A percentile compares a stretch with the other conserved stretches of the same genome.
phyloP scores from a whole-genome alignment of 805 yeast species.

The Tetrapisispora arboricola region DNA sequence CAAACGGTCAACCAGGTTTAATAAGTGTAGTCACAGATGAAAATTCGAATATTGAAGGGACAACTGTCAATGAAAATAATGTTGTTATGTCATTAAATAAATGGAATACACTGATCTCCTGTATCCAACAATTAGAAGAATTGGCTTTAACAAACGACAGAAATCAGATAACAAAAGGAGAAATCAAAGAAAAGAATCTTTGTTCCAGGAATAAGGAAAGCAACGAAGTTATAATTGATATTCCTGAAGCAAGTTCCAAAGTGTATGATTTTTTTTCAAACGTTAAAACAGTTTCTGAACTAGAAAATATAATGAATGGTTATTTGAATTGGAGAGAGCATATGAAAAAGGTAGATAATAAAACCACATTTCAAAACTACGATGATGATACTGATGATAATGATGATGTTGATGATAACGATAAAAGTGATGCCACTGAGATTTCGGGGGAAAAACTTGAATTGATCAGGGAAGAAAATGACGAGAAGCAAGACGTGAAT shows the following conservation, averaged over 20 bases:
- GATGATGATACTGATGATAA: no score
- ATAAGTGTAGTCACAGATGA: not conserved
- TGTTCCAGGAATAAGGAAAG: not conserved
- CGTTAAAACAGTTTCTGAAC: slow-evolving; percentile 9
- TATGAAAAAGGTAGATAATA: not conserved
- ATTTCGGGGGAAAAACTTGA: not conserved
- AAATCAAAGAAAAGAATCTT: no score
- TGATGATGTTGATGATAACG: not conserved
- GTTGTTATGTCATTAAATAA: not conserved
- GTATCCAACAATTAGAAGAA: not conserved
- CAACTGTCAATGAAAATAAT: not conserved
- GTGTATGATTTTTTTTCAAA: slow-evolving; percentile 19
- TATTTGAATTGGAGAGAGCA: slow-evolving; percentile 9
- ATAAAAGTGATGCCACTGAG: not conserved
- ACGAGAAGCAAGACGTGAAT: not conserved
- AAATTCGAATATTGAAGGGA: no score
- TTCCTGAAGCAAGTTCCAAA: slow-evolving; percentile 12
- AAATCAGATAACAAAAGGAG: no score
- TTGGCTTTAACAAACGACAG: no score
- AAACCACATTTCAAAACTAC: no score
- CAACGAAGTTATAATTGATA: slow-evolving; percentile 13
- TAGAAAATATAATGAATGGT: slow-evolving; percentile 14
- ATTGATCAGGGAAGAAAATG: not conserved
- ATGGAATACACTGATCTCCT: not conserved
- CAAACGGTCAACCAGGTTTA: not conserved